Evolutionary conservation across 2,329 filamentous ascomycete species (phyloP).

Genomic region (Colletotrichum sp.): DNA sequence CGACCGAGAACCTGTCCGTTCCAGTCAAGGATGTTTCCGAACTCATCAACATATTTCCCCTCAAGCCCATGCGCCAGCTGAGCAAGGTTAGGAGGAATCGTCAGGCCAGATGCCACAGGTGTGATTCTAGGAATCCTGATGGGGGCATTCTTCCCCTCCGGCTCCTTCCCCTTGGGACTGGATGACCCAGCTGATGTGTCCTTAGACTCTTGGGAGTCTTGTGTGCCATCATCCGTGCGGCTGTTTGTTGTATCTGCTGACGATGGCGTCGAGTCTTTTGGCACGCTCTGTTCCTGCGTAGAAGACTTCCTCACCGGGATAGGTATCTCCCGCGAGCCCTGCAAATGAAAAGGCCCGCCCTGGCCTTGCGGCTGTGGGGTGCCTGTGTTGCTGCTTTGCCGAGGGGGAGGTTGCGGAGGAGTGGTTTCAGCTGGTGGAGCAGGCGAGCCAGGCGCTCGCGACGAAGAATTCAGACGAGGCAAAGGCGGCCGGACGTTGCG

Average conservation of each 20-base stretch:
- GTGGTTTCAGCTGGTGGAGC: neutral
- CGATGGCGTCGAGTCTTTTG: neutral
- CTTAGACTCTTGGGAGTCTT: neutral
- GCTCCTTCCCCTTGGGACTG: neutral
- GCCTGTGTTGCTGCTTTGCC: neutral
- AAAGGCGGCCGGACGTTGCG: conserved; percentile 1
- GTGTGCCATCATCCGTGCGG: conserved; percentile 8
- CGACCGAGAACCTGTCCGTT: conserved; percentile 55
- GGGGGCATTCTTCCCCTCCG: conserved; percentile 21
- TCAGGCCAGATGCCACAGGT: conserved; percentile 37
- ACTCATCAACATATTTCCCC: conserved; percentile 56
- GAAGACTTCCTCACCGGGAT: conserved; percentile 12
- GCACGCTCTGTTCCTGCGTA: conserved; percentile 3
- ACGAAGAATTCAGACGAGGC: conserved; percentile 22
- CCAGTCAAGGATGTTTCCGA: conserved; percentile 56
- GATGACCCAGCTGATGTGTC: neutral
- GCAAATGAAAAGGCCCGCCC: conserved; percentile 14
- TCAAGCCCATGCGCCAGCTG: conserved; percentile 45
- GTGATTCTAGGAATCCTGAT: conserved; percentile 45
- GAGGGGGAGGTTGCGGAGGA: neutral
- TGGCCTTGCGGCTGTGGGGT: conserved; percentile 6
- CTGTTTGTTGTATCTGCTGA: neutral
- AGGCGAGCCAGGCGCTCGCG: conserved; percentile 12
- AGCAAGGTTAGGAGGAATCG: conserved; percentile 30
- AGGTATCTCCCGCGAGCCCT: conserved; percentile 18